Percentiles rank a stretch among this genome's conserved stretches.
phyloP scores from a whole-genome alignment of 352 stramenopile species.

The Vaucheria bursata region DNA sequence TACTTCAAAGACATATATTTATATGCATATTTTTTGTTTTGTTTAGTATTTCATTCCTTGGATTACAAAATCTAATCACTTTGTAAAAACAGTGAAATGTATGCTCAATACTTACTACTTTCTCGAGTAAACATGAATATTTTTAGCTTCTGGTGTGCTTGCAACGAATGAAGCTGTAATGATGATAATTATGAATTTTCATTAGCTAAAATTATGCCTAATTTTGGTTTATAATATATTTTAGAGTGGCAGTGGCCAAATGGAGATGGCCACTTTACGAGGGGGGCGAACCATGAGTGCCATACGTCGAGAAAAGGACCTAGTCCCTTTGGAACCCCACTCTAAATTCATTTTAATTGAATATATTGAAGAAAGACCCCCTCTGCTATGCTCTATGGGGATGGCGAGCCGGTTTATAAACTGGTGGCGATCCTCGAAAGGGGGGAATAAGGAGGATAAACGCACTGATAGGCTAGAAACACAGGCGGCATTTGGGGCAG shows the following conservation, averaged over 20 bases:
- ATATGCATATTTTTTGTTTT: no score
- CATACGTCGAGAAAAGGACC: constrained; percentile 10
- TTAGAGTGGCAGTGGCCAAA: not conserved
- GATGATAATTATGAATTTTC: not conserved
- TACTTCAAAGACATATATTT: no score
- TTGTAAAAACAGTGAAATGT: no score
- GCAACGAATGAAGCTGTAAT: constrained; percentile 4
- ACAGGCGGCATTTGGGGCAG: not conserved
- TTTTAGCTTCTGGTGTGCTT: not conserved
- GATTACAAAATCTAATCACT: no score
- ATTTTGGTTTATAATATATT: constrained; percentile 3
- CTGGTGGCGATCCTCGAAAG: constrained; percentile 4
- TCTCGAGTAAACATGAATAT: no score
- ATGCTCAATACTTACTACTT: no score
- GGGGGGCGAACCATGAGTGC: not conserved
- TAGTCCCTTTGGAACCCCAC: constrained; percentile 15
- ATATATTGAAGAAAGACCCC: constrained; percentile 48
- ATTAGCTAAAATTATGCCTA: not conserved
- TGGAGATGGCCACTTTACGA: not conserved
- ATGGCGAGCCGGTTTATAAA: constrained; percentile 45
- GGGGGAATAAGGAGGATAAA: not conserved
- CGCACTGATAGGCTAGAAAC: not conserved
- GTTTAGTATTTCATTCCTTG: no score
- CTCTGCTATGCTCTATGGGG: constrained; percentile 34
- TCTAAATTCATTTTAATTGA: constrained; percentile 41